phyloP scores from a whole-genome alignment of 148 eudicot species.

The Amaranthus hypochondriacus region DNA sequence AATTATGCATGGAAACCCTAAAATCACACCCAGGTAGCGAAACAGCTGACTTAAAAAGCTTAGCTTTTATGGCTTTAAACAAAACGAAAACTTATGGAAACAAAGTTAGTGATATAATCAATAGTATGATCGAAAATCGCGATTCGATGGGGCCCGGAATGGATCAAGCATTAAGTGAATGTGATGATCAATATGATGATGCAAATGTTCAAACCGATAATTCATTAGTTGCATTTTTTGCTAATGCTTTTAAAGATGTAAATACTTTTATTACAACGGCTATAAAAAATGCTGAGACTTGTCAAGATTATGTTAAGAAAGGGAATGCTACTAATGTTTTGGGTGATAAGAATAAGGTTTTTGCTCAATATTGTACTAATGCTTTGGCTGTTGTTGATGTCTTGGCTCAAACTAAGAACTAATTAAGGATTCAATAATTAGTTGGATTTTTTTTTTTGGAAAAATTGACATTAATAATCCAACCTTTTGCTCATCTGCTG shows the following conservation, averaged over 20 bases:
- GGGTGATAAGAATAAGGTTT: slow-evolving; percentile 22
- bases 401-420: not conserved
- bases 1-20: slow-evolving; percentile 25
- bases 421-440: no score
- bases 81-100: slow-evolving; percentile 18
- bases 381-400: slow-evolving; percentile 17
- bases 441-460: no score
- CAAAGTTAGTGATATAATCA: slow-evolving; percentile 11
- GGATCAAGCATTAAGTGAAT: slow-evolving; percentile 30
- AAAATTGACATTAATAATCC: no score
- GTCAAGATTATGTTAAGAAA: slow-evolving; percentile 17
- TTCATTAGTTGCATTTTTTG: slow-evolving; percentile 29
- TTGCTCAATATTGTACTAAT: slow-evolving; percentile 15
- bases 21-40: slow-evolving; percentile 22
- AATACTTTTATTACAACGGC: slow-evolving; percentile 26
- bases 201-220: slow-evolving; percentile 34
- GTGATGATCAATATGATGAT: slow-evolving; percentile 30
- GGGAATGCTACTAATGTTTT: slow-evolving; percentile 1
- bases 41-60: slow-evolving; percentile 25
- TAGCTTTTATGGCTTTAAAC: slow-evolving; percentile 36
- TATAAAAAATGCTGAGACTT: slow-evolving; percentile 21
- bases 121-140: slow-evolving; percentile 14
- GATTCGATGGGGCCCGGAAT: slow-evolving; percentile 15
- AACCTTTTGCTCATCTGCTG: no score
- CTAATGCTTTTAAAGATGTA: slow-evolving; percentile 23